phyloP scores from a whole-genome alignment of 2,329 filamentous ascomycete species.

The Talaromyces amestolkiae region DNA sequence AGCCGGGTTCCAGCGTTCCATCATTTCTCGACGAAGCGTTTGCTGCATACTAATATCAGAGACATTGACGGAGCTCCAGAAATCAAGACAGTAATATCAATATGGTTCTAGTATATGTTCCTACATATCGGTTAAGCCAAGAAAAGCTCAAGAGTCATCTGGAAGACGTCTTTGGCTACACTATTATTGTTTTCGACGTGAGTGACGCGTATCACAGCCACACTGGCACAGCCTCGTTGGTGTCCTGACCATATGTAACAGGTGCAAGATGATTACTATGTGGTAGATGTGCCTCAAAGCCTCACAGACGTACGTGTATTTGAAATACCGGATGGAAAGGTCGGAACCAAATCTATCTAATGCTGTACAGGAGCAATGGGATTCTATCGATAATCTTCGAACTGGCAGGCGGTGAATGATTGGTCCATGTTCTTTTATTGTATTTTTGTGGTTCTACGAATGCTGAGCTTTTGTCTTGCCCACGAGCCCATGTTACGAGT shows the following conservation, averaged over 20 bases:
- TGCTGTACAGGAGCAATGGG: not conserved
- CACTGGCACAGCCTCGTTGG: not conserved
- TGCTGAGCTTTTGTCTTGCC: not conserved
- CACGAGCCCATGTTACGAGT: not conserved
- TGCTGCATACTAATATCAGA: not conserved
- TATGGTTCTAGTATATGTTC: not conserved
- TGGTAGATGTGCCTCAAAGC: constrained; percentile 7
- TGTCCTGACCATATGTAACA: not conserved
- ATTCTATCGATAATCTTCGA: not conserved
- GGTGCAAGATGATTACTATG: constrained; percentile 1
- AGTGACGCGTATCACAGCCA: not conserved
- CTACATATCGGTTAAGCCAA: not conserved
- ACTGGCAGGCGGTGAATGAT: not conserved
- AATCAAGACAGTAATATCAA: not conserved
- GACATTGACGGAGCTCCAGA: not conserved
- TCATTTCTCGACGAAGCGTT: not conserved
- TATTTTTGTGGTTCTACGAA: not conserved
- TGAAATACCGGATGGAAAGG: not conserved
- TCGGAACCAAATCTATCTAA: not conserved
- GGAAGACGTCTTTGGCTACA: not conserved
- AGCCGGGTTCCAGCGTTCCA: not conserved
- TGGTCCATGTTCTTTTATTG: not conserved
- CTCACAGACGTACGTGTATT: not conserved
- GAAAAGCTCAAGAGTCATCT: not conserved
- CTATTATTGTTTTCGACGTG: not conserved